A percentile compares a stretch with the other conserved stretches of the same genome.
Conservation (phyloP, 129 eudicot genomes). For the Flaveria trinervia region DNA sequence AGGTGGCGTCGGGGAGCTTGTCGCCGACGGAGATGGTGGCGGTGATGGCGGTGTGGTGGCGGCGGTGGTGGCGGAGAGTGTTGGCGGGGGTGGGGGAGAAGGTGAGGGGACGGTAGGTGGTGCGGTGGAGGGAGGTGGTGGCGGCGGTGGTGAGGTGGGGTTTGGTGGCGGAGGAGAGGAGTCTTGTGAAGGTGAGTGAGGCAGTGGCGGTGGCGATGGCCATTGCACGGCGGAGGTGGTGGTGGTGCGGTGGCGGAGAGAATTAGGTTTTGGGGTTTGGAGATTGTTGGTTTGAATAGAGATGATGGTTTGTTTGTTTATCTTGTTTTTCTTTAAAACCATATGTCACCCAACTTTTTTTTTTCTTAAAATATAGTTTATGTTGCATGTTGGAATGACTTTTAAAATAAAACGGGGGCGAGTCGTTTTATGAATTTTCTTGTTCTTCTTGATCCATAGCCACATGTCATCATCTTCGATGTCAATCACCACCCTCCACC, state of each 20-base stretch:
- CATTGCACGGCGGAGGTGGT: conserved; percentile 18
- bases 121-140: conserved; percentile 10
- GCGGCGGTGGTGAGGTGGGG: conserved; percentile 31
- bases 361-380: no score
- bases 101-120: conserved; percentile 14
- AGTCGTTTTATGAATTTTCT: no score
- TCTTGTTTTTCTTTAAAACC: no score
- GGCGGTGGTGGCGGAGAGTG: neutral
- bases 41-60: conserved; percentile 40
- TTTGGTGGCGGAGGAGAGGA: conserved; percentile 40
- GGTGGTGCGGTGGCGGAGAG: conserved; percentile 1
- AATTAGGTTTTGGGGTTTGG: neutral
- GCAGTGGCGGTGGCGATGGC: conserved; percentile 42
- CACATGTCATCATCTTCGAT: no score
- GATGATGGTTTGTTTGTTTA: no score
- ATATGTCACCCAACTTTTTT: neutral
- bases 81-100: conserved; percentile 14
- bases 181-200: conserved; percentile 49
- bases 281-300: conserved; percentile 28
- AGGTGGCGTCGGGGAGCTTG: conserved; percentile 72
- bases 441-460: no score
- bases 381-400: no score
- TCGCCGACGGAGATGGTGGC: conserved; percentile 81
- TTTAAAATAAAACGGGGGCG: no score
- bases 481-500: no score